These are phyloP conservation scores for Anethum foeniculum DNA, from an alignment of 140 eudicot species.

Conservation along the genomic window DNA sequence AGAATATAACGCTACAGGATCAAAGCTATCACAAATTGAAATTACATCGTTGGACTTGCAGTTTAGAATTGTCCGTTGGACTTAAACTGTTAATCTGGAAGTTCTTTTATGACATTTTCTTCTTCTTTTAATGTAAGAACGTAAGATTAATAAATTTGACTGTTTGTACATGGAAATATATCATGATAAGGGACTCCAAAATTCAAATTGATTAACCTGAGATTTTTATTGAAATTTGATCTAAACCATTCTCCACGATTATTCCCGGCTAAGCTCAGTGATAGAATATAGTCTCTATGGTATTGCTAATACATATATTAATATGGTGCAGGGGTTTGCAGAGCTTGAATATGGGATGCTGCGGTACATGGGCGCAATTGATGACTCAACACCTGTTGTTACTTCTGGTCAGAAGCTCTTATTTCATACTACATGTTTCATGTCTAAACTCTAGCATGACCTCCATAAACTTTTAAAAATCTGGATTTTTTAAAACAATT, in stretches of 20 bases:
- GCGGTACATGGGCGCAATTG: constrained; percentile 95
- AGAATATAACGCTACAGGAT: not conserved
- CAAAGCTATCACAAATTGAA: not conserved
- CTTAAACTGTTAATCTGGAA: not conserved
- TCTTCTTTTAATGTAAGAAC: not conserved
- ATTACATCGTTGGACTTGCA: not conserved
- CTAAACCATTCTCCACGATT: not conserved
- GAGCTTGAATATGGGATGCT: constrained; percentile 97
- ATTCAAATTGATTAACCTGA: not conserved
- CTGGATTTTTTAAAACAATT: not conserved
- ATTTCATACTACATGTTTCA: not conserved
- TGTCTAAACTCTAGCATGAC: not conserved
- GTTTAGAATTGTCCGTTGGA: not conserved
- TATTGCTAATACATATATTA: not conserved
- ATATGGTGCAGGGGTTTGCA: constrained; percentile 75
- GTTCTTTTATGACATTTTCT: not conserved
- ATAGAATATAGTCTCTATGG: not conserved
- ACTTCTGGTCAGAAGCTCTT: constrained; percentile 46
- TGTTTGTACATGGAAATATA: not conserved
- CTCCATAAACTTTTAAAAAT: not conserved
- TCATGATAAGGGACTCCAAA: not conserved
- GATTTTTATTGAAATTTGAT: not conserved
- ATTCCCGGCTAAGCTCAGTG: not conserved
- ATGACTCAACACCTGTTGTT: constrained; percentile 78
- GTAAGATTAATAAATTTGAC: not conserved